Conservation (phyloP, 345 rosid genomes). For the Balakata baccata region DNA sequence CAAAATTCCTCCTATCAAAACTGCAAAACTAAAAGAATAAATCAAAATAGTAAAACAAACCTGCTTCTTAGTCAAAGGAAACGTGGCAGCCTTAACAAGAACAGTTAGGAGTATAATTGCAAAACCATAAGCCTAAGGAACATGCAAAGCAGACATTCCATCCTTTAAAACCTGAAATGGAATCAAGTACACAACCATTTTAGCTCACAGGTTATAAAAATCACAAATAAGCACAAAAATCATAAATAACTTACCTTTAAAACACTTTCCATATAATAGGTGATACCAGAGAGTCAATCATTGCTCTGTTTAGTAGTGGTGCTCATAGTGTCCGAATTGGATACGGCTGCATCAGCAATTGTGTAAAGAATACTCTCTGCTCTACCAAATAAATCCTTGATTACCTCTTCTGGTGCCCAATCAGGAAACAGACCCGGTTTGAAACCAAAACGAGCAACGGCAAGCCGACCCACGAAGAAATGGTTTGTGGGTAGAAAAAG, state of each 20-base stretch:
- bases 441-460: conserved; percentile 60
- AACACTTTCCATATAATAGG: conserved; percentile 72
- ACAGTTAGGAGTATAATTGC: conserved; percentile 85
- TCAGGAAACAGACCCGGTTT: conserved; percentile 39
- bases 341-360: conserved; percentile 82
- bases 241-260: conserved; percentile 55
- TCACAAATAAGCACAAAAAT: not conserved
- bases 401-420: conserved; percentile 33
- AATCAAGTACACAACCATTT: not conserved
- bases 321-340: conserved; percentile 48
- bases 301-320: conserved; percentile 45
- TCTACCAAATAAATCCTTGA: conserved; percentile 44
- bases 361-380: conserved; percentile 57
- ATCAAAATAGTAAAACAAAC: conserved; percentile 33
- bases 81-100: conserved; percentile 89
- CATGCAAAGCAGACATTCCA: conserved; percentile 70
- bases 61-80: conserved; percentile 94
- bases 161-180: conserved; percentile 68
- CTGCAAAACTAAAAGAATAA: not conserved
- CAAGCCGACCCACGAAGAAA: conserved; percentile 45
- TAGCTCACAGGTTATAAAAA: not conserved
- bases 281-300: conserved; percentile 89
- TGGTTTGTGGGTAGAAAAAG: conserved; percentile 22
- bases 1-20: not conserved
- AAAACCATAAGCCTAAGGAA: conserved; percentile 85